Percentiles rank a stretch among this genome's conserved stretches.
Evolutionary conservation across 257 asterid genomes (phyloP).

Genomic region (Solanum megistacrolobum): DNA sequence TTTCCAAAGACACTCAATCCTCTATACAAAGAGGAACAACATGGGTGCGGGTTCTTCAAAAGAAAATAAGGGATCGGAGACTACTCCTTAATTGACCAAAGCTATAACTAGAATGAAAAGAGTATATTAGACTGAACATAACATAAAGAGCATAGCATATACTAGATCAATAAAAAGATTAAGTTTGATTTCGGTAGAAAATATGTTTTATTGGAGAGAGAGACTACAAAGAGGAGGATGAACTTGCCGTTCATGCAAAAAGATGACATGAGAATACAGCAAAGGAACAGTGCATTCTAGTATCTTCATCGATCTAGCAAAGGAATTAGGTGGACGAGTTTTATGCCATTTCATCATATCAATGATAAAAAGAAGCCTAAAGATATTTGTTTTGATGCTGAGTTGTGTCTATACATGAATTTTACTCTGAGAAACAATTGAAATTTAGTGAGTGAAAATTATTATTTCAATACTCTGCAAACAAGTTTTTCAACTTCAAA

Average conservation of each 20-base stretch:
- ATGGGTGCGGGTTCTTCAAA: background rate
- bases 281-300: background rate
- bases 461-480: background rate
- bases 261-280: background rate
- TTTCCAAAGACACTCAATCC: background rate
- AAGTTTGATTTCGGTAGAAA: background rate
- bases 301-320: background rate
- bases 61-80: background rate
- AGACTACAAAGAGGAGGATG: background rate
- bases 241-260: background rate
- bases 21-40: background rate
- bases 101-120: background rate
- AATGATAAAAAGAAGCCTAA: background rate
- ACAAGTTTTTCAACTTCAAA: background rate
- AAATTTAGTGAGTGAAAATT: background rate
- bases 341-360: background rate
- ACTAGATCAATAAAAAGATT: background rate
- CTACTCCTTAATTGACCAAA: background rate
- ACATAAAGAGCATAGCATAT: background rate
- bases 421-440: background rate
- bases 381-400: background rate
- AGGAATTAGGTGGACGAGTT: background rate
- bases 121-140: background rate
- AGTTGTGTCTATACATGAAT: background rate
- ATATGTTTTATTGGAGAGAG: background rate